Percentiles rank a stretch among this genome's conserved stretches.
Conservation (phyloP, 306 rosid species). For the Lathyrus aphaca region DNA sequence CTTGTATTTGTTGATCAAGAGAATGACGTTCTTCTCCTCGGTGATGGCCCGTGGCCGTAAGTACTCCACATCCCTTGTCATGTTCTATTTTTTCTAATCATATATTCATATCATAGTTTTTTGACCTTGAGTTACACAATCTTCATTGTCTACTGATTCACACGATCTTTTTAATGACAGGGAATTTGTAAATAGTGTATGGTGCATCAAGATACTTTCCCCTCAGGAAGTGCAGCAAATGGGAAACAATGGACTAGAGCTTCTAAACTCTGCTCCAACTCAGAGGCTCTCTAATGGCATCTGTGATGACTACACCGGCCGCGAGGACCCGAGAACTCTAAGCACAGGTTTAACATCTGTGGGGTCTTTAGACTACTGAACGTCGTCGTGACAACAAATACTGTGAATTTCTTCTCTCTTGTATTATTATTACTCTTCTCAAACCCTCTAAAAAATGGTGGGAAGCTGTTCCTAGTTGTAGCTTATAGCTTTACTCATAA, state of each 20-base stretch:
- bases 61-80: slow-evolving; percentile 13
- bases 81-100: slow-evolving; percentile 4
- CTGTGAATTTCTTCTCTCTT: slow-evolving; percentile 47
- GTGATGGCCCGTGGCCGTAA: slow-evolving; percentile 67
- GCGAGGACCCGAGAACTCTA: slow-evolving; percentile 73
- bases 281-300: slow-evolving; percentile 75
- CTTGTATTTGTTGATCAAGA: slow-evolving; percentile 97
- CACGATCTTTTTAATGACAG: slow-evolving; percentile 49
- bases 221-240: slow-evolving; percentile 93
- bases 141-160: slow-evolving; percentile 3
- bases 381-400: slow-evolving; percentile 47
- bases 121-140: background rate
- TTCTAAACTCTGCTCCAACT: slow-evolving; percentile 69
- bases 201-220: slow-evolving; percentile 96
- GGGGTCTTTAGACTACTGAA: slow-evolving; percentile 86
- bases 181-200: slow-evolving; percentile 93
- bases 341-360: slow-evolving; percentile 75
- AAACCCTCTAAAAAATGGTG: slow-evolving; percentile 43
- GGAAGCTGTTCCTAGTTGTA: slow-evolving; percentile 50
- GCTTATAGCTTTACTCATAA: slow-evolving; percentile 50
- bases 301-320: slow-evolving; percentile 67
- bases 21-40: slow-evolving; percentile 92
- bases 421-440: slow-evolving; percentile 61
- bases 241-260: slow-evolving; percentile 82
- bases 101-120: slow-evolving; percentile 11